Percentiles rank a stretch among this genome's conserved stretches.
Conservation (phyloP, 208 protist species). For the Angomonas deanei region DNA sequence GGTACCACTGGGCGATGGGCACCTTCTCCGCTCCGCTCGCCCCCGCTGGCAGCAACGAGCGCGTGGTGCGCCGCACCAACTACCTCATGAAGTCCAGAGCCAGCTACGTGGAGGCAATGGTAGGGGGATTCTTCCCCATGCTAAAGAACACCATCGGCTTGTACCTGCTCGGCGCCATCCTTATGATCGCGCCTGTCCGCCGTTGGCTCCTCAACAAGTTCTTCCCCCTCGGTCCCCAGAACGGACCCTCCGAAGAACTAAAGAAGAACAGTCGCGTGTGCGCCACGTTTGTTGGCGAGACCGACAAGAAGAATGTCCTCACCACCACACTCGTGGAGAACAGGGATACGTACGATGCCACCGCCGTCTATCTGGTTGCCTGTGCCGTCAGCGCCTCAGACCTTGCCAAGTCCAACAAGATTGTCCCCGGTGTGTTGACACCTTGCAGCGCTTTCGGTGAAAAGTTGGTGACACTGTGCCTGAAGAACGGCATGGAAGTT, state of each 20-base stretch:
- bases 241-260: constrained; percentile 38
- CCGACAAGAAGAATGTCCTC: constrained; percentile 34
- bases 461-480: constrained; percentile 31
- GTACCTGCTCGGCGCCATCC: constrained; percentile 16
- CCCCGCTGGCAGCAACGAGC: constrained; percentile 66
- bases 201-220: constrained; percentile 24
- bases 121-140: constrained; percentile 28
- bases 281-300: constrained; percentile 48
- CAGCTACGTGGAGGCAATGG: constrained; percentile 45
- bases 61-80: constrained; percentile 79
- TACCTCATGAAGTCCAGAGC: constrained; percentile 47
- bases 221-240: constrained; percentile 22
- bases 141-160: constrained; percentile 15
- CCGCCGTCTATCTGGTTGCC: constrained; percentile 55
- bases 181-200: constrained; percentile 38
- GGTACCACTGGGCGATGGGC: constrained; percentile 42
- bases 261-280: constrained; percentile 41
- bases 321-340: constrained; percentile 20
- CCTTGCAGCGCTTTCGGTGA: constrained; percentile 61
- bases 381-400: constrained; percentile 39
- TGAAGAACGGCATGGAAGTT: constrained; percentile 31
- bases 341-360: constrained; percentile 68
- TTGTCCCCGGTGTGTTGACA: constrained; percentile 63
- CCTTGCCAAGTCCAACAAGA: constrained; percentile 25
- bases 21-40: constrained; percentile 50